phyloP scores from a whole-genome alignment of 2,329 filamentous ascomycete species.

The Fusarium oligoseptatum region DNA sequence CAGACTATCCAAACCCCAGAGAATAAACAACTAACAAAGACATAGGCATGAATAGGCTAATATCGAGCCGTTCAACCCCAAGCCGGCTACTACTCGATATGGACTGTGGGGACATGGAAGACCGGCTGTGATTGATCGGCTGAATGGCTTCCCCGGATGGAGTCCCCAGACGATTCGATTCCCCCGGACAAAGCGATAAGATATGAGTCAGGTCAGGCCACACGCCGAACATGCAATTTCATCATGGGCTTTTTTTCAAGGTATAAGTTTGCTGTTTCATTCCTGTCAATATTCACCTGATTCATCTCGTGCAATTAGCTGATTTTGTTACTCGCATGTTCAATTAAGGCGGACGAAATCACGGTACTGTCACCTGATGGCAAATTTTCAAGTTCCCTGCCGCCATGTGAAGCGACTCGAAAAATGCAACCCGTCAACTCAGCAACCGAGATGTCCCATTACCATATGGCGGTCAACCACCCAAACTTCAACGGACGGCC shows the following conservation, averaged over 20 bases:
- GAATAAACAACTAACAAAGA: background rate
- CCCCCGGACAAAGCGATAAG: conserved; percentile 20
- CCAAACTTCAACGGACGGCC: background rate
- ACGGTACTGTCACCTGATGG: conserved; percentile 16
- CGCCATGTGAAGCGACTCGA: conserved; percentile 7
- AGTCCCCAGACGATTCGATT: background rate
- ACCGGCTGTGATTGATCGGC: conserved; percentile 28
- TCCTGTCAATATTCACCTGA: background rate
- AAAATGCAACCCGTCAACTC: conserved; percentile 3
- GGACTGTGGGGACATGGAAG: conserved; percentile 30
- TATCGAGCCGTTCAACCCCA: background rate
- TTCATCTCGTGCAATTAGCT: background rate
- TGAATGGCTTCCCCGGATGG: conserved; percentile 2
- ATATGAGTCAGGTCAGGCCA: background rate
- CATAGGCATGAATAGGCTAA: background rate
- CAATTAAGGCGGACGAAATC: background rate
- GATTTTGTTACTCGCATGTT: background rate
- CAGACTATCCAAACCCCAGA: background rate
- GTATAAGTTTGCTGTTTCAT: background rate
- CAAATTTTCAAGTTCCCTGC: conserved; percentile 14
- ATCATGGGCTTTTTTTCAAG: background rate
- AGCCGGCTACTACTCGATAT: conserved; percentile 26
- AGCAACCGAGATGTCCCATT: conserved; percentile 1
- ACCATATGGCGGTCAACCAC: conserved; percentile 3
- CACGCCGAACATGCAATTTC: background rate